Conservation (phyloP, 169 alveolate genomes). For the Theileria sp. region DNA sequence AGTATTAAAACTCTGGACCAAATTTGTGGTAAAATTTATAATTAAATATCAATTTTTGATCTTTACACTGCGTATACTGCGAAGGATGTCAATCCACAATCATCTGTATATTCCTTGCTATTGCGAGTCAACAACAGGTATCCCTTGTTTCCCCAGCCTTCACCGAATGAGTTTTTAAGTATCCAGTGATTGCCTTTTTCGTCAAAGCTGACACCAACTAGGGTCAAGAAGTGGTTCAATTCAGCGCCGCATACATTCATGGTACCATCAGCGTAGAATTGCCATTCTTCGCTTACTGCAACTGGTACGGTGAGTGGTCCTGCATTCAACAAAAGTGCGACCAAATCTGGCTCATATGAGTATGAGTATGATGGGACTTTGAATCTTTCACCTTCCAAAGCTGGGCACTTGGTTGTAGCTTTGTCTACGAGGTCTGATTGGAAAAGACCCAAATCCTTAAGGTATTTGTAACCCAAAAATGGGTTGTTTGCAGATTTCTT, state of each 20-base stretch:
- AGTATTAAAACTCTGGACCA: not conserved
- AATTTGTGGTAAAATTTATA: not conserved
- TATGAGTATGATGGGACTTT: slow-evolving; percentile 17
- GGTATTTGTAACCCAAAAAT: slow-evolving; percentile 72
- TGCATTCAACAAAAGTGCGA: slow-evolving; percentile 58
- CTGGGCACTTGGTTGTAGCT: slow-evolving; percentile 24
- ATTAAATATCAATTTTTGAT: not conserved
- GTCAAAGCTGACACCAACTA: slow-evolving; percentile 76
- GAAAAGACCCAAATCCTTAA: slow-evolving; percentile 67
- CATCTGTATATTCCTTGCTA: slow-evolving; percentile 14
- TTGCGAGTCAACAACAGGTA: slow-evolving; percentile 65
- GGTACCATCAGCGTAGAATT: slow-evolving; percentile 80
- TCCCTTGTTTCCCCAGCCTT: slow-evolving; percentile 81
- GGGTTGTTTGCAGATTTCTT: slow-evolving; percentile 79
- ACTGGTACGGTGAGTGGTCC: slow-evolving; percentile 88
- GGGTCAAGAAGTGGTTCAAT: slow-evolving; percentile 78
- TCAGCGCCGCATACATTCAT: slow-evolving; percentile 62
- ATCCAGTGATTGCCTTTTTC: slow-evolving; percentile 69
- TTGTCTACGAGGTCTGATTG: slow-evolving; percentile 36
- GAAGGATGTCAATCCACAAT: slow-evolving; percentile 43
- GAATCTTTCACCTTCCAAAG: slow-evolving; percentile 28
- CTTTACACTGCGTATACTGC: slow-evolving; percentile 37
- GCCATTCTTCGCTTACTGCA: slow-evolving; percentile 81
- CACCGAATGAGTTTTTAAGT: slow-evolving; percentile 82
- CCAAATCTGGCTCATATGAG: slow-evolving; percentile 53